Evolutionary conservation across 2,329 filamentous ascomycete species (phyloP).

Genomic region (Colletotrichum paranaense): DNA sequence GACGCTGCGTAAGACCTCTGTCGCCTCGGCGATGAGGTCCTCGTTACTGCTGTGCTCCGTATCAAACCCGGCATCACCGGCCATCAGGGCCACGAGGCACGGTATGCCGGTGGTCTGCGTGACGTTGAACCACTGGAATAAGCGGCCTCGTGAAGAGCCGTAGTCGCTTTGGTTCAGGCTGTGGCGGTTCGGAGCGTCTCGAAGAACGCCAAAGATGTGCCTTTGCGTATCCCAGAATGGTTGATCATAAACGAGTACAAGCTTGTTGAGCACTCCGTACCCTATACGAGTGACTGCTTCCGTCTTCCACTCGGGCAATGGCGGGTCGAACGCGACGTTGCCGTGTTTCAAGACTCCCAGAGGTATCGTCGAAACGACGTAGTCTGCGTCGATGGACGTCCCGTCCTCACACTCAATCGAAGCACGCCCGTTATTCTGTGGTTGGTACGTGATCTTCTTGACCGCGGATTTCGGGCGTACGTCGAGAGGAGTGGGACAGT

Average conservation of each 20-base stretch:
- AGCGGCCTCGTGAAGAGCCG: constrained; percentile 81
- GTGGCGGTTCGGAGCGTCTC: constrained; percentile 74
- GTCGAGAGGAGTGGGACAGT: constrained; percentile 80
- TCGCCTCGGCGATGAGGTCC: constrained; percentile 83
- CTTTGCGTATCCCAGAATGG: constrained; percentile 91
- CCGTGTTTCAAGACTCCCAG: constrained; percentile 91
- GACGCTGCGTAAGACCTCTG: constrained; percentile 79
- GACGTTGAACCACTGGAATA: constrained; percentile 98
- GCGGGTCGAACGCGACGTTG: constrained; percentile 85
- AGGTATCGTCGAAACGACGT: constrained; percentile 89
- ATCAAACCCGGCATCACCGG: constrained; percentile 91
- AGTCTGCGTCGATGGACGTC: constrained; percentile 82
- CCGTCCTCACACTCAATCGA: constrained; percentile 82
- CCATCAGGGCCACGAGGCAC: constrained; percentile 92
- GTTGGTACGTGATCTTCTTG: constrained; percentile 75
- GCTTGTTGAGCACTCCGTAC: constrained; percentile 95
- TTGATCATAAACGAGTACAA: constrained; percentile 88
- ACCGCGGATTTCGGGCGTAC: constrained; percentile 81
- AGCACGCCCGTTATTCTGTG: constrained; percentile 47
- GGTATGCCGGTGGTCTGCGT: constrained; percentile 89
- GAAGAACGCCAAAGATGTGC: constrained; percentile 94
- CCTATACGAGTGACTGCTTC: constrained; percentile 86
- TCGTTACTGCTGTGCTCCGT: constrained; percentile 83
- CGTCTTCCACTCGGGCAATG: constrained; percentile 87
- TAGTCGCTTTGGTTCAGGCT: constrained; percentile 87